phyloP scores from a whole-genome alignment of 768 basidiomycete genomes.

The Naematelia aurantialba region DNA sequence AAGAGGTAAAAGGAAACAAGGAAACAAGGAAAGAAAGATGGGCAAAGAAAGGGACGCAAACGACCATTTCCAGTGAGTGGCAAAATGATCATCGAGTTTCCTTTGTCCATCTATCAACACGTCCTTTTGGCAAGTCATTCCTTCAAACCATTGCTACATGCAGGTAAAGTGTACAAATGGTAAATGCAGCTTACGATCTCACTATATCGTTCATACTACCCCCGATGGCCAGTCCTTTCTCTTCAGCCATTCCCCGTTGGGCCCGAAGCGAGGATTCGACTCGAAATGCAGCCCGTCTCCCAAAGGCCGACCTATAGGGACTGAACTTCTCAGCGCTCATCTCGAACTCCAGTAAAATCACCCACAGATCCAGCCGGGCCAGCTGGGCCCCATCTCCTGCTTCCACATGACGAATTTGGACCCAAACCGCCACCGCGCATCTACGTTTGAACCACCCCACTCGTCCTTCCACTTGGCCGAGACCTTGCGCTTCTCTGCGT shows the following conservation, averaged over 20 bases:
- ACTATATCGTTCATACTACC: background rate
- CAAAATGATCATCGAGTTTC: background rate
- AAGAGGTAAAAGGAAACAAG: background rate
- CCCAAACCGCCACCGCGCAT: conserved; percentile 84
- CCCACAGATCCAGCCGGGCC: conserved; percentile 74
- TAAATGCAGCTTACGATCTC: background rate
- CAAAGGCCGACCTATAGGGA: conserved; percentile 43
- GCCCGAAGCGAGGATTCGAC: conserved; percentile 46
- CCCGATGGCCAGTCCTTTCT: conserved; percentile 46
- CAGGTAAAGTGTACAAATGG: background rate
- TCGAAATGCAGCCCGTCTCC: conserved; percentile 46
- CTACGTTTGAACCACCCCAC: conserved; percentile 70
- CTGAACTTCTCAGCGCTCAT: conserved; percentile 17
- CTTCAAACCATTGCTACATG: background rate
- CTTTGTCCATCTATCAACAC: background rate
- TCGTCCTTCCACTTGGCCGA: conserved; percentile 65
- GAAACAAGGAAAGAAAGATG: background rate
- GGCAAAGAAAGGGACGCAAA: conserved; percentile 3
- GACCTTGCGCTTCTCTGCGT: conserved; percentile 30
- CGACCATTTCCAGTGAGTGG: background rate
- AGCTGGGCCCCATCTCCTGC: conserved; percentile 70
- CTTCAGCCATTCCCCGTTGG: conserved; percentile 47
- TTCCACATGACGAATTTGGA: conserved; percentile 64
- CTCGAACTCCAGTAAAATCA: conserved; percentile 12
- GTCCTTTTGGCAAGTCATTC: background rate